Percentiles rank a stretch among this genome's conserved stretches.
Conservation (phyloP, 306 rosid genomes). For the Carpinus fangiana region DNA sequence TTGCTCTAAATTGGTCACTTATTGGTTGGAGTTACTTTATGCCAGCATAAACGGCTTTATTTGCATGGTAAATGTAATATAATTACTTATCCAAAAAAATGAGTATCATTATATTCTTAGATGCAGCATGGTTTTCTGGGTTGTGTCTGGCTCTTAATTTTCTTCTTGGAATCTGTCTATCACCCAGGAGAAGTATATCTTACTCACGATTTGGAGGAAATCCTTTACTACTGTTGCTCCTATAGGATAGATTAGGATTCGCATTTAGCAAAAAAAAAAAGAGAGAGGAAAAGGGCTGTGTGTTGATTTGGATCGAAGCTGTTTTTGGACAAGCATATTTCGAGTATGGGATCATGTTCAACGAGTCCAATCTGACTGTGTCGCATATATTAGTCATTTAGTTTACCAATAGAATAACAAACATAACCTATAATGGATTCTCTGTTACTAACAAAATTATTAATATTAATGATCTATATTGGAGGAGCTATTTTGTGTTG, state of each 20-base stretch:
- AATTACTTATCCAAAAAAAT: neutral
- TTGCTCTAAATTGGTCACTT: neutral
- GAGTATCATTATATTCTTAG: neutral
- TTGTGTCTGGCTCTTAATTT: neutral
- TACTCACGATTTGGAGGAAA: neutral
- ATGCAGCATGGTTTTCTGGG: neutral
- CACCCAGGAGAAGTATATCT: neutral
- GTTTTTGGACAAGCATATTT: neutral
- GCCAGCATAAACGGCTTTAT: neutral
- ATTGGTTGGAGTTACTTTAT: neutral
- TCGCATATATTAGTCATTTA: neutral
- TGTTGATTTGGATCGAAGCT: neutral
- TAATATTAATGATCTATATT: neutral
- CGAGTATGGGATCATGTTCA: neutral
- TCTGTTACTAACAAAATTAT: neutral
- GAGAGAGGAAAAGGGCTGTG: neutral
- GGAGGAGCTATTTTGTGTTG: neutral
- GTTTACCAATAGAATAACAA: neutral
- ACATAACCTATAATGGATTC: neutral
- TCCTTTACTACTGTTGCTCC: neutral
- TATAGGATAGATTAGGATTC: conserved; percentile 7
- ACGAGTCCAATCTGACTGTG: neutral
- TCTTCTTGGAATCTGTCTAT: neutral
- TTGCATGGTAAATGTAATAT: neutral
- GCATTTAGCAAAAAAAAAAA: neutral